phyloP scores from a whole-genome alignment of 495 filamentous ascomycete species.

The Aspergillus sclerotiicarbonarius region DNA sequence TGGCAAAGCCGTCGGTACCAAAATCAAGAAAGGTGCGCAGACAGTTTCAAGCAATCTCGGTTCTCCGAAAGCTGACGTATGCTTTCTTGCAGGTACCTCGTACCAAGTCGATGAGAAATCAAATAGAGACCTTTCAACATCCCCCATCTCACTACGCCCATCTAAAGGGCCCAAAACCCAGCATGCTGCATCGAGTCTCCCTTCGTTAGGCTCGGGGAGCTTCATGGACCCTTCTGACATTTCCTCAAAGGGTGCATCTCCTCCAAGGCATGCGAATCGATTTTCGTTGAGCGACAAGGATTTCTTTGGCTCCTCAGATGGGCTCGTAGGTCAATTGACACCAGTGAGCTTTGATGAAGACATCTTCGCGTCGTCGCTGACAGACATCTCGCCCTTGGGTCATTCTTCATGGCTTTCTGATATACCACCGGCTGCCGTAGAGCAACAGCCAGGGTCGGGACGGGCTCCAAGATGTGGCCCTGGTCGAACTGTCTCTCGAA shows the following conservation, averaged over 20 bases:
- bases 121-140: slow-evolving; percentile 2
- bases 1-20: slow-evolving; percentile 43
- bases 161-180: slow-evolving; percentile 9
- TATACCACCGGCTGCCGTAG: slow-evolving; percentile 7
- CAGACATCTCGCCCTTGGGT: slow-evolving; percentile 11
- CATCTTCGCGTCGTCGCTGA: slow-evolving; percentile 13
- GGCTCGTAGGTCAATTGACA: slow-evolving; percentile 12
- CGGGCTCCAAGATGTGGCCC: slow-evolving; percentile 4
- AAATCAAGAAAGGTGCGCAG: slow-evolving; percentile 50
- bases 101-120: slow-evolving; percentile 12
- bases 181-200: not conserved
- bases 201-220: not conserved
- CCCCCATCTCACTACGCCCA: slow-evolving; percentile 12
- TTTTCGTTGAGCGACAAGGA: slow-evolving; percentile 5
- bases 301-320: slow-evolving; percentile 10
- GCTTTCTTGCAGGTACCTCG: slow-evolving; percentile 11
- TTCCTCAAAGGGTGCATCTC: slow-evolving; percentile 3
- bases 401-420: slow-evolving; percentile 22
- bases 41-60: not conserved
- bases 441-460: slow-evolving; percentile 11
- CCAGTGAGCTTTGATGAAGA: slow-evolving; percentile 15
- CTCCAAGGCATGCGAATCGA: slow-evolving; percentile 5
- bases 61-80: slow-evolving; percentile 5
- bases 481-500: slow-evolving; percentile 1
- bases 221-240: slow-evolving; percentile 1